phyloP scores from a whole-genome alignment of 2,329 filamentous ascomycete species.

The Cercospora brassicicola region DNA sequence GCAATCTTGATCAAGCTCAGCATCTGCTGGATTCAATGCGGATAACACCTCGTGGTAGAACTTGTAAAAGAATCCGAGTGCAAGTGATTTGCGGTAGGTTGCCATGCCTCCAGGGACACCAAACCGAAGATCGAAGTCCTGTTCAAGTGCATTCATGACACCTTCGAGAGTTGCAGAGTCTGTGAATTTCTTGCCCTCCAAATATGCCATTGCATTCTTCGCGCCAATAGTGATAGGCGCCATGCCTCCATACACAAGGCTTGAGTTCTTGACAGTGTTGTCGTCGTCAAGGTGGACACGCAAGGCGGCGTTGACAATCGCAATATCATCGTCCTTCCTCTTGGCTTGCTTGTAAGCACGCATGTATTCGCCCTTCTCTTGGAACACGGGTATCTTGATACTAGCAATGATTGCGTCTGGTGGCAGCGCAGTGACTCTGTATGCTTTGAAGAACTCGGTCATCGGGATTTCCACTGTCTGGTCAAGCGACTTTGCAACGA shows the following conservation, averaged over 20 bases:
- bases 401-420: conserved; percentile 80
- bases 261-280: conserved; percentile 70
- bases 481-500: conserved; percentile 75
- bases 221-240: conserved; percentile 87
- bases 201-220: conserved; percentile 70
- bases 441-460: conserved; percentile 88
- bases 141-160: conserved; percentile 82
- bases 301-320: conserved; percentile 88
- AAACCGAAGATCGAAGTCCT: conserved; percentile 85
- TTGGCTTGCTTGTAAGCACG: conserved; percentile 95
- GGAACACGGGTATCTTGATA: conserved; percentile 78
- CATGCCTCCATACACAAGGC: conserved; percentile 92
- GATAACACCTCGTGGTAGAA: conserved; percentile 89
- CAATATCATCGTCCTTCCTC: conserved; percentile 96
- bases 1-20: conserved; percentile 68
- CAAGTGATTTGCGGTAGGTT: conserved; percentile 86
- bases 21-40: conserved; percentile 53
- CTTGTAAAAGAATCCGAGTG: conserved; percentile 91
- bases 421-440: conserved; percentile 78
- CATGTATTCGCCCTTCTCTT: conserved; percentile 76
- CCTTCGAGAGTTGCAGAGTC: conserved; percentile 83
- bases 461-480: conserved; percentile 84
- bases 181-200: conserved; percentile 76
- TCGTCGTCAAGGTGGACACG: conserved; percentile 69
- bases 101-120: conserved; percentile 97